A percentile compares a stretch with the other conserved stretches of the same genome.
These are phyloP conservation scores for Incumbomyces lentus DNA, from an alignment of 2,329 filamentous ascomycete species.

Conservation along the genomic window DNA sequence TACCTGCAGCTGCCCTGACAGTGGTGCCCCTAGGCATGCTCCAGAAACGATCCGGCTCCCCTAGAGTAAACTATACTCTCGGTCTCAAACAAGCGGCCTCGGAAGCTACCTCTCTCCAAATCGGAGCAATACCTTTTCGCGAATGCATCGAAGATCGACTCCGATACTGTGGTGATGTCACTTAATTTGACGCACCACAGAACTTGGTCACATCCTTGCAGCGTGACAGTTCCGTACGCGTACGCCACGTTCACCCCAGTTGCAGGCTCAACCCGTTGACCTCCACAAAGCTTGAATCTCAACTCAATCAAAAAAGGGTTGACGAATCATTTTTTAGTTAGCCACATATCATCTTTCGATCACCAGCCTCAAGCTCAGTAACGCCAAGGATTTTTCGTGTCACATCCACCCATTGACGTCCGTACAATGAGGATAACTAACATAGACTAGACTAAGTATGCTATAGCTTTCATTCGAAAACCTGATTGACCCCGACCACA, in stretches of 20 bases:
- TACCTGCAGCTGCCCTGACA: constrained; percentile 2
- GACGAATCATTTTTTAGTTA: background rate
- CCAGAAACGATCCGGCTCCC: too few relatives aligned
- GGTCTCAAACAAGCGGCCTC: too few relatives aligned
- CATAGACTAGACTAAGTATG: too few relatives aligned
- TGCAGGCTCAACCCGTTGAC: too few relatives aligned
- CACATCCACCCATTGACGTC: too few relatives aligned
- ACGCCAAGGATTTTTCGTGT: too few relatives aligned
- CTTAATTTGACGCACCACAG: background rate
- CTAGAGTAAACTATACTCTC: too few relatives aligned
- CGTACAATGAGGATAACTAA: too few relatives aligned
- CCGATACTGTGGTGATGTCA: constrained; percentile 1
- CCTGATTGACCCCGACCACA: background rate
- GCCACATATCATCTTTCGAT: constrained; percentile 1
- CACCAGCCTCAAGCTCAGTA: background rate
- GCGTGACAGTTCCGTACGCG: background rate
- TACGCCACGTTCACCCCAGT: too few relatives aligned
- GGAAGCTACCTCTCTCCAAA: background rate
- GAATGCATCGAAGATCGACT: too few relatives aligned
- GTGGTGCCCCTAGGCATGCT: background rate
- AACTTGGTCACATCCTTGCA: constrained; percentile 6
- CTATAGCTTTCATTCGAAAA: background rate
- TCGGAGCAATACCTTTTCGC: background rate
- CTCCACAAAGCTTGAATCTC: background rate
- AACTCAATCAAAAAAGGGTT: background rate